Evolutionary conservation across 2,329 filamentous ascomycete genomes (phyloP), one percentile per base, ranked within the genome.

Genomic region (Parasarocladium wereldwijsianum): DNA sequence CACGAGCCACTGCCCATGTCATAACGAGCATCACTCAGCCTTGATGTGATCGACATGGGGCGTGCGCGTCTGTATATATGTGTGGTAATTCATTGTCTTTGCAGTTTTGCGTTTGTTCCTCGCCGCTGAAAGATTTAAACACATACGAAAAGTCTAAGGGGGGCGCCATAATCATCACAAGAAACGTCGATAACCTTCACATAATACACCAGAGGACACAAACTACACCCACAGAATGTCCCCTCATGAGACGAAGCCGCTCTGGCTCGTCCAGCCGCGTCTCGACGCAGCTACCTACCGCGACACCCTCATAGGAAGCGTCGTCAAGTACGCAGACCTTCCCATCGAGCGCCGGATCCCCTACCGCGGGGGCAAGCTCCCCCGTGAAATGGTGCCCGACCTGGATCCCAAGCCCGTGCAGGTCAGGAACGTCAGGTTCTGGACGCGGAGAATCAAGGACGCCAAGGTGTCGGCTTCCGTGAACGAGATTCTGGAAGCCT

Each of bases 251-350:
- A 38, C 32, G 9, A 44, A 45, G 34, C 43, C 43, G 3, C 44
- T 46, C 14, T 47, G 44, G 43, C 43, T 47, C 24, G 33, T 47
- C 31, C 38, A 38, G 24, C 44, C 43, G 6, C 40, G 44, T 5
- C 43, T 46, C 20, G 43, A 45, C 32, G 44, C 44, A 3, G 30
- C 26, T 24, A 37, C 39, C n/a, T 46, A 47, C 22, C 40, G 44
- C 34, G 43, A 46, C 34, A 43, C 37, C 35, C 43, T 47, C 32
- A 44, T 47, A 21, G 44, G 44, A 30, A 45, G 43, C 37, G 43
- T 47, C 33, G 38, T 47, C 36, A 43, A 43, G 27, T 45, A 43
- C 34, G 40, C 44, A 7, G 36, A 43, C 26, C 34, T 43, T 12
- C 44, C 44, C 12, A 42, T 38, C 10, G 43, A 47, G 30, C 36